Evolutionary conservation across 208 protist species (phyloP).

Genomic region (Leishmania tropica): DNA sequence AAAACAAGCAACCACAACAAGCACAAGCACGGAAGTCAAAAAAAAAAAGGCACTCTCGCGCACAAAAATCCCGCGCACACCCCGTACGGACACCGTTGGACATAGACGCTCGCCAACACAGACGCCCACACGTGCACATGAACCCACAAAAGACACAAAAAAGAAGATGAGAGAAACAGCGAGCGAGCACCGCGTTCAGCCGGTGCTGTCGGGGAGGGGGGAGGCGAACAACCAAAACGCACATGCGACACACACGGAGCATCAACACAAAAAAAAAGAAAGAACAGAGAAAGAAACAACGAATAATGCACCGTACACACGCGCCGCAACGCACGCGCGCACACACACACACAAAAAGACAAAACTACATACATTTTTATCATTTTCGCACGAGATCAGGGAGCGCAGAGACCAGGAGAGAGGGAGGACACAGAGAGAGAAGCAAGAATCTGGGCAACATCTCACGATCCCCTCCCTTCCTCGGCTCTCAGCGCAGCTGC

Average conservation of each 20-base stretch:
- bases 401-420: not conserved
- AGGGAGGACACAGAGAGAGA: not conserved
- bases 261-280: not conserved
- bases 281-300: not conserved
- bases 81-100: not conserved
- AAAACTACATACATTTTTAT: conserved; percentile 3
- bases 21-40: not conserved
- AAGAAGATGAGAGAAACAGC: not conserved
- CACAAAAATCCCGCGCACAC: not conserved
- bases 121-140: conserved; percentile 2
- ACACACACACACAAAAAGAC: conserved; percentile 1
- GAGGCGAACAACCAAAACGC: not conserved
- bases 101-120: not conserved
- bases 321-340: not conserved
- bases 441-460: not conserved
- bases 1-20: not conserved
- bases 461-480: not conserved
- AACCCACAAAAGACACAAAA: not conserved
- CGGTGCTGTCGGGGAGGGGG: not conserved
- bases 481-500: not conserved
- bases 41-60: not conserved
- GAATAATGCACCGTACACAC: not conserved
- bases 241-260: not conserved
- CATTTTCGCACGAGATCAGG: not conserved
- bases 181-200: not conserved